Evolutionary conservation across 1,284 basidiomycete species (phyloP).

Genomic region (Exobasidium cylindrosporum): DNA sequence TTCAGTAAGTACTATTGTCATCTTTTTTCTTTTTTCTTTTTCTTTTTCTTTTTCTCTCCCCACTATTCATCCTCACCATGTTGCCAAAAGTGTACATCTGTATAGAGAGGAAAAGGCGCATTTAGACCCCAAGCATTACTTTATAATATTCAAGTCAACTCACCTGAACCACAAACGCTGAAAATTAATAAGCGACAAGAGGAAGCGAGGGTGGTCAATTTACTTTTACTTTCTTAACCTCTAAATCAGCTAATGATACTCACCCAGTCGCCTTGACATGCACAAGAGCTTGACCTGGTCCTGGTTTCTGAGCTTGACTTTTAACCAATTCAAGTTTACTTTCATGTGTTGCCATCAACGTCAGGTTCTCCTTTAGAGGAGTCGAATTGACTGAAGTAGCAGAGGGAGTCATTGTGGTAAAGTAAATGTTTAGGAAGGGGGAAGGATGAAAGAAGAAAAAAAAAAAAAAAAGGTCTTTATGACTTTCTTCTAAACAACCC

Average conservation of each 20-base stretch:
- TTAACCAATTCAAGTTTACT: slow-evolving; percentile 44
- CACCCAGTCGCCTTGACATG: slow-evolving; percentile 47
- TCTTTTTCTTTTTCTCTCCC: too few relatives aligned
- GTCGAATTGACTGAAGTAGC: neutral
- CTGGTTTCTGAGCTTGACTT: slow-evolving; percentile 28
- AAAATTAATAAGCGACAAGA: too few relatives aligned
- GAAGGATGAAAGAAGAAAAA: slow-evolving; percentile 1
- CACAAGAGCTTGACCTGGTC: slow-evolving; percentile 48
- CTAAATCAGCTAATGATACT: slow-evolving; percentile 1
- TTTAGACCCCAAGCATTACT: too few relatives aligned
- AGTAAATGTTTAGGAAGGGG: too few relatives aligned
- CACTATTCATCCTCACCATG: too few relatives aligned
- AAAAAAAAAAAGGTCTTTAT: neutral
- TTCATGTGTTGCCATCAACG: slow-evolving; percentile 31
- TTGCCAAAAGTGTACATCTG: slow-evolving; percentile 62
- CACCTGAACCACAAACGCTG: slow-evolving; percentile 28
- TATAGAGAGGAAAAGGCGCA: slow-evolving; percentile 23
- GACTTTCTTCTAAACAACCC: neutral
- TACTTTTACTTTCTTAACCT: neutral
- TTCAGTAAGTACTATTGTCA: too few relatives aligned
- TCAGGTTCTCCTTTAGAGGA: slow-evolving; percentile 20
- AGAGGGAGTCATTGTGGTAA: neutral
- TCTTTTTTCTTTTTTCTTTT: too few relatives aligned
- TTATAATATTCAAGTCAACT: neutral
- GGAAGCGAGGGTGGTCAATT: neutral